Evolutionary conservation across 163 green algal species (phyloP), one percentile per base, ranked within the genome.

Genomic region (Trebouxia gelatinosa): DNA sequence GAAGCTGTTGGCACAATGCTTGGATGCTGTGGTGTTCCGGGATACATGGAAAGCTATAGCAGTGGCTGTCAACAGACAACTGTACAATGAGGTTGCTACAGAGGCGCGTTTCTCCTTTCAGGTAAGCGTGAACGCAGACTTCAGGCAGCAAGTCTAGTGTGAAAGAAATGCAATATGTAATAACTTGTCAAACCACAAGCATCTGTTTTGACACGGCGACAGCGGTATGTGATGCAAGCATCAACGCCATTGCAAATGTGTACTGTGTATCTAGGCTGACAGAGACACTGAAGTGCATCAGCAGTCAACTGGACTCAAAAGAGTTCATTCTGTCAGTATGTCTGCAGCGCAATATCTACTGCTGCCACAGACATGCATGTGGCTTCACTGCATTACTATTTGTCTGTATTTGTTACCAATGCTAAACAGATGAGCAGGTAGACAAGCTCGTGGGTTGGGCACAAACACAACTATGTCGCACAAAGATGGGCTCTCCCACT

Each of bases 31-130:
- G 1, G 80, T 83, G 0, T 90, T 90, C 81, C 48, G 78, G 29
- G 82, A 89, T 28, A 78, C 84, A 40, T 92, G 87, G 87, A 84
- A 81, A 26, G 78, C 78, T 2, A 79, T 88, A 17, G 84, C 85
- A 0, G 70, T 92, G 28, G 87, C 89, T 29, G 78, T 91, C 79
- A 93, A 93, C 72, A 85, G 85, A 29, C 83, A 87, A 19, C 58
- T 94, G 50, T 94, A 89, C 84, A 94, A 94, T 62, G 88, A 93
- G n/a, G 72, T 94, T 21, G 88, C 87, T 34, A 92, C 88, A 1
- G 87, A 94, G 81, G 86, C 83, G 16, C 74, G 68, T 21, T 93
- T 94, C 74, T 87, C 79, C 1, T 26, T 29, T 34, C 78, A 74
- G 84, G 89, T 89, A 62, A 65, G 23, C 16, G 21, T 17, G 16